These are phyloP conservation scores for Heritiera fomes DNA, from an alignment of 345 rosid species.

Conservation along the genomic window DNA sequence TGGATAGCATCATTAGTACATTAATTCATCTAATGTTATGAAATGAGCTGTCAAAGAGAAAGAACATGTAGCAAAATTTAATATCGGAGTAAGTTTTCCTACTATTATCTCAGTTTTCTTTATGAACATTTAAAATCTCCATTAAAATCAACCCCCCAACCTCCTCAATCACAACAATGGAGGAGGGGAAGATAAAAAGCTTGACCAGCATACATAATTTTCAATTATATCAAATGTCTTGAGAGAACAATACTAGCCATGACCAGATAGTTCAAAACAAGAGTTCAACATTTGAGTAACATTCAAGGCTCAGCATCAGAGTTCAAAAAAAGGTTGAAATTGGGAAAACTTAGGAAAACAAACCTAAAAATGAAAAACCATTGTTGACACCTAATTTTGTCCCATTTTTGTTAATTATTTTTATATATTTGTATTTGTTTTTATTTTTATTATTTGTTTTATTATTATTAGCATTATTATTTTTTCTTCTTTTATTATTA, in stretches of 20 bases:
- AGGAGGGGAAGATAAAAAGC: background rate
- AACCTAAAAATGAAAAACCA: background rate
- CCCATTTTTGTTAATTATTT: no score
- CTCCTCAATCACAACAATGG: background rate
- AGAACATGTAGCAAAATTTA: background rate
- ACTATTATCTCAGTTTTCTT: background rate
- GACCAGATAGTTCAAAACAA: background rate
- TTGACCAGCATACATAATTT: background rate
- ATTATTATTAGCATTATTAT: no score
- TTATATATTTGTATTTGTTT: no score
- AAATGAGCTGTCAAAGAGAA: background rate
- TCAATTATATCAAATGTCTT: background rate
- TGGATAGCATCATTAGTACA: background rate
- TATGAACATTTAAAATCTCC: background rate
- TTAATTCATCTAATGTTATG: conserved; percentile 11
- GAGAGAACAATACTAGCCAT: background rate
- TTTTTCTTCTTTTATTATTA: no score
- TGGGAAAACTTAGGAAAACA: background rate
- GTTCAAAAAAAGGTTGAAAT: background rate
- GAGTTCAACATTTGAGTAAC: background rate
- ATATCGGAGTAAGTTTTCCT: background rate
- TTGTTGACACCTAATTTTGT: no score
- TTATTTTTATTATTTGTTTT: no score
- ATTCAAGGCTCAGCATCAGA: background rate
- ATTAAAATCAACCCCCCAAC: background rate